These are phyloP conservation scores for Eutypa lata DNA, from an alignment of 2,329 filamentous ascomycete genomes.

Conservation along the genomic window DNA sequence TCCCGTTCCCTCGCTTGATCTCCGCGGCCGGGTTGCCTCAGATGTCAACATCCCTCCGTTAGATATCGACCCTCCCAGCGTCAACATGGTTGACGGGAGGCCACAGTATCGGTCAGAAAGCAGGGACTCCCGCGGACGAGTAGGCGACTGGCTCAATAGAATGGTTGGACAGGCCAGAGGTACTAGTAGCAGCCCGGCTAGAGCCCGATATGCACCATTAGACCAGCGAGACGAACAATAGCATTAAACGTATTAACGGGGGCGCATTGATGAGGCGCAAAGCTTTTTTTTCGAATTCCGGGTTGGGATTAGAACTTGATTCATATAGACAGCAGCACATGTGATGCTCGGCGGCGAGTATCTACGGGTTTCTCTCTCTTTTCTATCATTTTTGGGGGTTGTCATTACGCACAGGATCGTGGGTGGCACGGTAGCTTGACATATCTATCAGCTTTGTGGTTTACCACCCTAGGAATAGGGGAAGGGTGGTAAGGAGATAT, in stretches of 20 bases:
- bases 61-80: conserved; percentile 73
- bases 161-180: conserved; percentile 37
- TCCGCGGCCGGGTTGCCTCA: conserved; percentile 57
- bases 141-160: conserved; percentile 48
- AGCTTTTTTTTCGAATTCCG: neutral
- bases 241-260: conserved; percentile 6
- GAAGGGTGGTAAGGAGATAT: no score
- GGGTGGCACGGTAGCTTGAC: no score
- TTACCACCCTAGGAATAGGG: no score
- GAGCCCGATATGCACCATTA: conserved; percentile 37
- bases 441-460: no score
- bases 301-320: conserved; percentile 18
- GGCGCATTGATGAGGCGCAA: conserved; percentile 6
- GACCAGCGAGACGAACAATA: conserved; percentile 37
- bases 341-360: neutral
- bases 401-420: no score
- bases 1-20: conserved; percentile 74
- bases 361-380: no score
- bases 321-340: conserved; percentile 21
- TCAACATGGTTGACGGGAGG: conserved; percentile 48
- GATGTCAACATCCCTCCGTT: conserved; percentile 74
- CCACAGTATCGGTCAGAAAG: conserved; percentile 33
- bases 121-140: conserved; percentile 30
- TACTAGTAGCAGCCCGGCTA: conserved; percentile 28
- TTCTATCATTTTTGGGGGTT: no score